Percentiles rank a stretch among this genome's conserved stretches.
Evolutionary conservation across 306 rosid species (phyloP).

Genomic region (Trifolium pratense): DNA sequence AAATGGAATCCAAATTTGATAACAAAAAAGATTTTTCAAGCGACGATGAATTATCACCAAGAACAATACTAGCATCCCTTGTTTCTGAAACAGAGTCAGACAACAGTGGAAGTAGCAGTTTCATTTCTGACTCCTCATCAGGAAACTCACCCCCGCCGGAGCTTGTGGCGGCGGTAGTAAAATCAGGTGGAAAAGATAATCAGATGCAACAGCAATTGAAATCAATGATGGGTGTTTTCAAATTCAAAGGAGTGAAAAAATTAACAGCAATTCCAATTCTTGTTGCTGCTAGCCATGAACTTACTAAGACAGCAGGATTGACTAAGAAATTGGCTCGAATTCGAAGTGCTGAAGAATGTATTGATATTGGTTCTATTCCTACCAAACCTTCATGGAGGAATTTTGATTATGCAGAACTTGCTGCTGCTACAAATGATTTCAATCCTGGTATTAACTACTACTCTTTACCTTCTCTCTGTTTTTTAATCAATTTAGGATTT

Average conservation of each 20-base stretch:
- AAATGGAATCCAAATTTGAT: conserved; percentile 23
- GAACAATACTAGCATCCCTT: conserved; percentile 68
- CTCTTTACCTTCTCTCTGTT: background rate
- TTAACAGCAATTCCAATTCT: conserved; percentile 66
- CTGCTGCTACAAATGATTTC: conserved; percentile 73
- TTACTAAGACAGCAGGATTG: conserved; percentile 52
- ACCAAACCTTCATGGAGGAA: conserved; percentile 84
- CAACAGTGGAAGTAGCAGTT: conserved; percentile 43
- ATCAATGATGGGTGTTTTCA: conserved; percentile 62
- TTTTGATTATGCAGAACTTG: conserved; percentile 70
- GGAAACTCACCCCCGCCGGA: conserved; percentile 33
- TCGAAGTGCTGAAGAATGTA: conserved; percentile 61
- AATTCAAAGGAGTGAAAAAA: conserved; percentile 57
- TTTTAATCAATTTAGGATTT: too few relatives aligned
- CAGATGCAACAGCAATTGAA: conserved; percentile 61
- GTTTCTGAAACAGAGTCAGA: conserved; percentile 68
- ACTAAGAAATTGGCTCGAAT: conserved; percentile 65
- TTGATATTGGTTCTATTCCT: conserved; percentile 50
- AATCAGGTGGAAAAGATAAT: conserved; percentile 9
- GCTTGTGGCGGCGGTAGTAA: background rate
- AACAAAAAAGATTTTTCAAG: conserved; percentile 20
- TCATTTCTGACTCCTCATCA: conserved; percentile 34
- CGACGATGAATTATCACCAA: conserved; percentile 66
- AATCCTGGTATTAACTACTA: conserved; percentile 51
- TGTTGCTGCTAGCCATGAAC: conserved; percentile 53